Conservation (phyloP, 768 basidiomycete genomes). For the Leccinum subgranulosum region DNA sequence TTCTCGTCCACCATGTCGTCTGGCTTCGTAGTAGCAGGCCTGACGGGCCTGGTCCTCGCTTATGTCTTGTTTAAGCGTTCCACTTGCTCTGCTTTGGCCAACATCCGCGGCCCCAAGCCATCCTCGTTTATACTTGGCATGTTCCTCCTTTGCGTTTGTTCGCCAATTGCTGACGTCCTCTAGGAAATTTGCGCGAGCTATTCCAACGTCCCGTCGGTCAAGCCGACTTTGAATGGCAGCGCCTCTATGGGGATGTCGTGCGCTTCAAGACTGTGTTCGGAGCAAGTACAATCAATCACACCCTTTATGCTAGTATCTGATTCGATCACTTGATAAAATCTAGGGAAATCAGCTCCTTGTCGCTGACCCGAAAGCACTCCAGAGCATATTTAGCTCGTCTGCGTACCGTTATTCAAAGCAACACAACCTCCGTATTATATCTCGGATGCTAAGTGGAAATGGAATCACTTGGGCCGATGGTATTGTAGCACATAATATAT, state of each 20-base stretch:
- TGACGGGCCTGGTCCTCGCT: slow-evolving; percentile 7
- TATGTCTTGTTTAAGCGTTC: neutral
- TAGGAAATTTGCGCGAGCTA: slow-evolving; percentile 32
- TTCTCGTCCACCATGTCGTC: slow-evolving; percentile 11
- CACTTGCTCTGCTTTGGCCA: slow-evolving; percentile 11
- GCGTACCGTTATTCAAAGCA: slow-evolving; percentile 44
- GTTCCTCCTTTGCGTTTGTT: neutral
- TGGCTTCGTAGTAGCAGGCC: neutral
- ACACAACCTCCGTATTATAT: slow-evolving; percentile 20
- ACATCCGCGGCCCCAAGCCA: slow-evolving; percentile 20
- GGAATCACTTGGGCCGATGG: slow-evolving; percentile 43
- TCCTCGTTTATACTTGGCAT: slow-evolving; percentile 23
- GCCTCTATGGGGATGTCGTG: slow-evolving; percentile 27
- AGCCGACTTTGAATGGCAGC: slow-evolving; percentile 31
- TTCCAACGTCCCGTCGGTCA: slow-evolving; percentile 26
- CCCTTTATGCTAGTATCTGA: neutral
- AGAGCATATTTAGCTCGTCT: slow-evolving; percentile 39
- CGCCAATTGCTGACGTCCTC: slow-evolving; percentile 20
- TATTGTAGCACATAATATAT: slow-evolving; percentile 7
- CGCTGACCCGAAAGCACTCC: slow-evolving; percentile 46
- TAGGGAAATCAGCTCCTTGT: slow-evolving; percentile 47
- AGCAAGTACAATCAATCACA: slow-evolving; percentile 8
- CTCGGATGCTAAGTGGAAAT: slow-evolving; percentile 26
- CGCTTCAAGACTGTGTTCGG: slow-evolving; percentile 29
- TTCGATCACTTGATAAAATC: slow-evolving; percentile 4